Conservation (phyloP, 169 alveolate genomes). For the Plasmodium fragile region DNA sequence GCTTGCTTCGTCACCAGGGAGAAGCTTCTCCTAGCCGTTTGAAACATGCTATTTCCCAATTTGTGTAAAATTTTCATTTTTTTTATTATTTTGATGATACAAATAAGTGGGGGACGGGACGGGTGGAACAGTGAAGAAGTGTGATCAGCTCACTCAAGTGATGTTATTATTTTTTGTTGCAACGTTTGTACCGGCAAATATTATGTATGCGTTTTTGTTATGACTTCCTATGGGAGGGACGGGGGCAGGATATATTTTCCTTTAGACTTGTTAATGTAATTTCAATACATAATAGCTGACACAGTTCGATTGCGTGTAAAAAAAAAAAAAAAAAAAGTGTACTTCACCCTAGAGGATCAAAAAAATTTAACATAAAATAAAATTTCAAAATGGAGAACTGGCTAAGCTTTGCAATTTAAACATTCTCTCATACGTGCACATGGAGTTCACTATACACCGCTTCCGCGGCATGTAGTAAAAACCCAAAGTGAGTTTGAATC, state of each 20-base stretch:
- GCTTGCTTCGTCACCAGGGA: conserved; percentile 79
- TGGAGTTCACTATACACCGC: neutral
- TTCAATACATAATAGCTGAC: neutral
- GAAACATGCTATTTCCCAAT: neutral
- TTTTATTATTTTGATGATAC: neutral
- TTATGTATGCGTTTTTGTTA: neutral
- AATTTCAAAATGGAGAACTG: neutral
- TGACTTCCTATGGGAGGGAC: neutral
- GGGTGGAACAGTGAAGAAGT: neutral
- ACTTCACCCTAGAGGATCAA: neutral
- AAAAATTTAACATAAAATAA: no score
- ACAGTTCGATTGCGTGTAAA: neutral
- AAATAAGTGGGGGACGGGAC: neutral
- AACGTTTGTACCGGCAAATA: neutral
- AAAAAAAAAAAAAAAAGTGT: neutral
- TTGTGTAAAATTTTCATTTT: conserved; percentile 19
- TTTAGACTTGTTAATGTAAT: neutral
- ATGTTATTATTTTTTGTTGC: neutral
- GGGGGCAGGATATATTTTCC: neutral
- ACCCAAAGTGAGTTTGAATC: neutral
- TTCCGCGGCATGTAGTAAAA: neutral
- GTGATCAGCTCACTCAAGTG: neutral
- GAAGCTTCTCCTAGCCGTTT: conserved; percentile 26
- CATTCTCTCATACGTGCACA: neutral
- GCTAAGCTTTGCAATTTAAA: neutral